phyloP scores from a whole-genome alignment of 192 early-diverging fungal genomes.

The Allomyces javanicus region DNA sequence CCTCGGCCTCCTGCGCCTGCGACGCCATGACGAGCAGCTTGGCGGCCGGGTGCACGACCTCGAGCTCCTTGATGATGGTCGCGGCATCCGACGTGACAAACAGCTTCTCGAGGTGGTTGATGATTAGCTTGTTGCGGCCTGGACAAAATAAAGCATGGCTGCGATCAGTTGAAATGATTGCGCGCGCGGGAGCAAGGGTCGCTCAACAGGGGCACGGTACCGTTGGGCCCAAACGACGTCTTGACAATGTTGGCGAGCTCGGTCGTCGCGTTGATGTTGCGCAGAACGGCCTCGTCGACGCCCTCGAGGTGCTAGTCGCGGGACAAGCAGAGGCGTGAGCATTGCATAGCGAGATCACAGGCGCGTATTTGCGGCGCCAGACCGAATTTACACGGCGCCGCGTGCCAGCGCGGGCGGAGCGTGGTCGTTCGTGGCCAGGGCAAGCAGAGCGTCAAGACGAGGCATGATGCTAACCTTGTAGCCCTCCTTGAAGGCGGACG shows the following conservation, averaged over 20 bases:
- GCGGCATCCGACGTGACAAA: slow-evolving; percentile 98
- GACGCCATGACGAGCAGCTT: slow-evolving; percentile 88
- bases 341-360: not conserved
- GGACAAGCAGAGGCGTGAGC: not conserved
- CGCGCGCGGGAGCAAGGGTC: not conserved
- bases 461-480: slow-evolving; percentile 49
- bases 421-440: not conserved
- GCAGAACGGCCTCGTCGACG: slow-evolving; percentile 81
- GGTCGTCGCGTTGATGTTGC: slow-evolving; percentile 86
- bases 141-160: no score
- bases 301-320: slow-evolving; percentile 65
- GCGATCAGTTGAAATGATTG: not conserved
- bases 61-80: slow-evolving; percentile 90
- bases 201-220: slow-evolving; percentile 21
- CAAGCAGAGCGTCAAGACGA: not conserved
- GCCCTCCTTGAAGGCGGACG: slow-evolving; percentile 75
- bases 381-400: not conserved
- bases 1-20: slow-evolving; percentile 93
- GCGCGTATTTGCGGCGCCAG: not conserved
- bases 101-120: slow-evolving; percentile 95
- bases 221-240: slow-evolving; percentile 92
- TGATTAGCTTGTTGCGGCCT: slow-evolving; percentile 98
- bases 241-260: slow-evolving; percentile 82
- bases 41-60: slow-evolving; percentile 93
- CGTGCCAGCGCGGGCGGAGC: slow-evolving; percentile 1